Percentiles rank a stretch among this genome's conserved stretches.
Evolutionary conservation across 2,329 filamentous ascomycete species (phyloP).

Genomic region (Aureobasidium pullulans): DNA sequence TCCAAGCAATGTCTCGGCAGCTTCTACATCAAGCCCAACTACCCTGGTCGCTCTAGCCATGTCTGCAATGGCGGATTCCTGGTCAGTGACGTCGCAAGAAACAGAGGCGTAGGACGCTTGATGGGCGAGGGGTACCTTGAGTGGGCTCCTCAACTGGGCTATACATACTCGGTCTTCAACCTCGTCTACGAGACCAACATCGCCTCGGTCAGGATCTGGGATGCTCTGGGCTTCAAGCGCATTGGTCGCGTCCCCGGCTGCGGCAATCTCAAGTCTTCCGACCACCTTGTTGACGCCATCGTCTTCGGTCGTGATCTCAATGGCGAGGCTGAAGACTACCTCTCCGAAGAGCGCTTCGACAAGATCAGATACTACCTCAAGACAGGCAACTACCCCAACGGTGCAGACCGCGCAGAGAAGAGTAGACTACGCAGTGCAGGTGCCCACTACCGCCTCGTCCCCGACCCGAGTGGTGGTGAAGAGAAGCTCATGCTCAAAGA

Average conservation of each 20-base stretch:
- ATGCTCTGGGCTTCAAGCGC: conserved; percentile 83
- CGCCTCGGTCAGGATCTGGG: conserved; percentile 84
- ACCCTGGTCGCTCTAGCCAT: conserved; percentile 83
- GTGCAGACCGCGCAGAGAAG: conserved; percentile 92
- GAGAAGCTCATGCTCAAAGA: conserved; percentile 94
- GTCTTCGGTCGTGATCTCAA: conserved; percentile 55
- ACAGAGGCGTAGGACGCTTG: conserved; percentile 43
- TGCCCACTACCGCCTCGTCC: conserved; percentile 81
- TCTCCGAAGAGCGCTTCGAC: conserved; percentile 94
- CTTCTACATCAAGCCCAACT: conserved; percentile 93
- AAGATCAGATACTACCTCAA: conserved; percentile 98
- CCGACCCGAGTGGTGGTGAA: conserved; percentile 41
- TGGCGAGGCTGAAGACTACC: conserved; percentile 67
- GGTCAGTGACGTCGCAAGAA: conserved; percentile 40
- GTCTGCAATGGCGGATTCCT: conserved; percentile 62
- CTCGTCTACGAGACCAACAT: conserved; percentile 92
- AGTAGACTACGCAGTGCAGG: conserved; percentile 86
- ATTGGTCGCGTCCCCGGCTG: conserved; percentile 66
- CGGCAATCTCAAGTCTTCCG: conserved; percentile 42
- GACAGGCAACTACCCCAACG: conserved; percentile 84
- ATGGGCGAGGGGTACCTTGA: conserved; percentile 48
- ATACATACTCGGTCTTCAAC: conserved; percentile 90
- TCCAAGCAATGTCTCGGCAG: conserved; percentile 74
- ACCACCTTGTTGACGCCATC: conserved; percentile 43
- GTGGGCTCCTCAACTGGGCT: conserved; percentile 56